Conservation (phyloP, 2,329 filamentous ascomycete genomes). For the Fusarium poae region DNA sequence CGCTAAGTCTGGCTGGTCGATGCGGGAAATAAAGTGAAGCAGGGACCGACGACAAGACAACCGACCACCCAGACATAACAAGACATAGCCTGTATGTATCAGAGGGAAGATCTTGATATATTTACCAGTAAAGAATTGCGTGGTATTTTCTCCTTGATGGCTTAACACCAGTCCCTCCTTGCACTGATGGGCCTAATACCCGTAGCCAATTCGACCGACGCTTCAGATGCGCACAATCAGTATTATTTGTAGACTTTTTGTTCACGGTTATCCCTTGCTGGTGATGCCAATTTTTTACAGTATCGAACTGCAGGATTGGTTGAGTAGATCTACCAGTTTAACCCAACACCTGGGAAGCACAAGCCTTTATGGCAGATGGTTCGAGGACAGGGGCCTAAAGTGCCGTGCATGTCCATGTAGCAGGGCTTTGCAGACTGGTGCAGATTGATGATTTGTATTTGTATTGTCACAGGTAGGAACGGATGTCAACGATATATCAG, state of each 20-base stretch:
- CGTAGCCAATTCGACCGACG: neutral
- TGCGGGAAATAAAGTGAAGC: conserved; percentile 39
- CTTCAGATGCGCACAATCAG: neutral
- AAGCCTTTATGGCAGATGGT: conserved; percentile 31
- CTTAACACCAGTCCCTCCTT: neutral
- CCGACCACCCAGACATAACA: conserved; percentile 15
- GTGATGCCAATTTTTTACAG: conserved; percentile 21
- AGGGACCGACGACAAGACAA: conserved; percentile 25
- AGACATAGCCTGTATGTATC: conserved; percentile 3
- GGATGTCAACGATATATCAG: conserved; percentile 25
- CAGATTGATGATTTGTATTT: conserved; percentile 39
- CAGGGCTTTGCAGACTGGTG: conserved; percentile 28
- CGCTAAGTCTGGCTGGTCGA: conserved; percentile 40
- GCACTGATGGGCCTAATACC: neutral
- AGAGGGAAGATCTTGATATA: neutral
- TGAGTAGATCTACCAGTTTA: conserved; percentile 28
- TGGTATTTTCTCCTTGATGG: neutral
- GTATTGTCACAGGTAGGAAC: conserved; percentile 26
- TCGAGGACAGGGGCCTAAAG: conserved; percentile 29
- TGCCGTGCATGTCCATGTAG: conserved; percentile 28
- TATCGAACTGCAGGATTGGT: conserved; percentile 17
- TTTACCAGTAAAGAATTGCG: neutral
- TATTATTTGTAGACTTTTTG: conserved; percentile 1
- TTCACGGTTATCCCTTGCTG: conserved; percentile 14
- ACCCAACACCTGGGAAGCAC: conserved; percentile 30